Evolutionary conservation across 129 eudicot species (phyloP).

Genomic region (Flaveria sonorensis): DNA sequence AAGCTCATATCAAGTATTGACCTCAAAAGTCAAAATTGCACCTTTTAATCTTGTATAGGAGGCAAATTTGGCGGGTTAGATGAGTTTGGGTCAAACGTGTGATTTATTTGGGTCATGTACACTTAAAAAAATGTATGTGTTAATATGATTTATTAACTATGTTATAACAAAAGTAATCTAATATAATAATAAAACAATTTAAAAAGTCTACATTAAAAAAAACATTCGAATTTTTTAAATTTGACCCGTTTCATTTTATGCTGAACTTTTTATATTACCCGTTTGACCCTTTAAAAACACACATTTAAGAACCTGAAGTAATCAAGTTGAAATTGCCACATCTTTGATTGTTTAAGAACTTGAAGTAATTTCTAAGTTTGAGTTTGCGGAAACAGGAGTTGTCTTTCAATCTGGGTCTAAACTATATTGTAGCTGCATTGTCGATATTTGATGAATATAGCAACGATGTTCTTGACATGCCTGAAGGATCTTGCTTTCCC

Average conservation of each 20-base stretch:
- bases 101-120: neutral
- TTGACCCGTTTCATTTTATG: too few species aligned
- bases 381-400: constrained; percentile 62
- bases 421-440: constrained; percentile 72
- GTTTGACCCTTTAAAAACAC: neutral
- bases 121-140: neutral
- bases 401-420: constrained; percentile 72
- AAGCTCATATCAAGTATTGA: constrained; percentile 4
- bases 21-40: constrained; percentile 13
- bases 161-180: neutral
- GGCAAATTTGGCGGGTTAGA: constrained; percentile 8
- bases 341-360: constrained; percentile 18
- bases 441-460: constrained; percentile 88
- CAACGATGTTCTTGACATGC: constrained; percentile 92
- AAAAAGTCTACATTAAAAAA: neutral
- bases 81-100: neutral
- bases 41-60: neutral
- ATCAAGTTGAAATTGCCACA: neutral
- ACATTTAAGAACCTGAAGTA: neutral
- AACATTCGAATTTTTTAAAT: too few species aligned
- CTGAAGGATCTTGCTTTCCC: constrained; percentile 94
- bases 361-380: constrained; percentile 20
- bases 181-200: neutral
- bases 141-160: neutral
- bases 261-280: too few species aligned